Evolutionary conservation across 192 early-diverging fungal species (phyloP).

Genomic region (Allomyces macrogynus): DNA sequence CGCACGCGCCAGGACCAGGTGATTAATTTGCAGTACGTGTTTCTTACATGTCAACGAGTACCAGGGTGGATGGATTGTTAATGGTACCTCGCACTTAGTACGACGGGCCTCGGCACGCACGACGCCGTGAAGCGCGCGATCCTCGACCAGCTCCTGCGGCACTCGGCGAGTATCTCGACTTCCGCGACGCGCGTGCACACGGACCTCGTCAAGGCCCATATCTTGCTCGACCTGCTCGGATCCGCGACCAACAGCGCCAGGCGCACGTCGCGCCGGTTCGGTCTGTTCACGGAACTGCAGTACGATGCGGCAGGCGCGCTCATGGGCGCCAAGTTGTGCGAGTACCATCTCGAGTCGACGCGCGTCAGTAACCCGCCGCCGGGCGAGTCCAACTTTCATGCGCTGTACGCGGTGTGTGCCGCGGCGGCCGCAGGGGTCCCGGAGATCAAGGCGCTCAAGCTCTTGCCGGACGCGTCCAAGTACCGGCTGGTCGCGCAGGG

Average conservation of each 20-base stretch:
- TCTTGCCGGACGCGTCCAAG: slow-evolving; percentile 46
- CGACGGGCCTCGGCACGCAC: too few relatives aligned
- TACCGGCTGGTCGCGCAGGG: slow-evolving; percentile 43
- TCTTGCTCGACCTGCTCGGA: slow-evolving; percentile 69
- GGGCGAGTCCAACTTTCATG: slow-evolving; percentile 77
- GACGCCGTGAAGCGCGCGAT: too few relatives aligned
- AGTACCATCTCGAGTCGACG: slow-evolving; percentile 71
- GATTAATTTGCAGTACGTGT: too few relatives aligned
- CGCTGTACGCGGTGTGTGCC: slow-evolving; percentile 74
- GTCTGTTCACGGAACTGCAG: slow-evolving; percentile 72
- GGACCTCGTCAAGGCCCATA: slow-evolving; percentile 46
- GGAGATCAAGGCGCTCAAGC: slow-evolving; percentile 43
- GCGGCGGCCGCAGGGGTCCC: slow-evolving; percentile 53
- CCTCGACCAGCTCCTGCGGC: too few relatives aligned
- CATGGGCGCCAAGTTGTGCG: slow-evolving; percentile 67
- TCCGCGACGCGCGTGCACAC: slow-evolving; percentile 31
- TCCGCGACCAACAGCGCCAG: slow-evolving; percentile 56
- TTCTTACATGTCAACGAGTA: too few relatives aligned
- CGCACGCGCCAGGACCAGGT: too few relatives aligned
- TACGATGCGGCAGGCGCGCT: slow-evolving; percentile 79
- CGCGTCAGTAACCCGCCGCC: slow-evolving; percentile 39
- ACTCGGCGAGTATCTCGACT: too few relatives aligned
- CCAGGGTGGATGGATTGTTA: too few relatives aligned
- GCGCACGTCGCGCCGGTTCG: slow-evolving; percentile 61
- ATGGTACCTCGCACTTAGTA: too few relatives aligned